phyloP scores from a whole-genome alignment of 169 alveolate species.

The Eimeria sp. region DNA sequence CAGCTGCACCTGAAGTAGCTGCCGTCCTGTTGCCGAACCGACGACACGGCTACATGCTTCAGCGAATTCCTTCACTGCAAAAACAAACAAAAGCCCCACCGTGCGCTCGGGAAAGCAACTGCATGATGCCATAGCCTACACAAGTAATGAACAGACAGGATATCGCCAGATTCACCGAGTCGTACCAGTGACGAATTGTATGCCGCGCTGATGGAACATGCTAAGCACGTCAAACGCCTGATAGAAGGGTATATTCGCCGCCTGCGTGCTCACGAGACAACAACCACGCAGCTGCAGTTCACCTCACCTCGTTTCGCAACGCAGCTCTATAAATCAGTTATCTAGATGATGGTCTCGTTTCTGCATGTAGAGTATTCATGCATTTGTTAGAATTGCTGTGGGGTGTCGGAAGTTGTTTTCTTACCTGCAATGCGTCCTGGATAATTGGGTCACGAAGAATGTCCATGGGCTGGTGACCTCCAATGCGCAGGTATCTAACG shows the following conservation, averaged over 20 bases:
- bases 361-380: not conserved
- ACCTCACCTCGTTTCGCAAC: not conserved
- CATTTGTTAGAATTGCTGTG: not conserved
- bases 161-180: not conserved
- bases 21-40: constrained; percentile 78
- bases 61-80: constrained; percentile 80
- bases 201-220: constrained; percentile 75
- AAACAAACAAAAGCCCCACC: not conserved
- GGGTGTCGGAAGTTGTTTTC: not conserved
- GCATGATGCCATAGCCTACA: not conserved
- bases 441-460: constrained; percentile 72
- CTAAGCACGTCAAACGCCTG: constrained; percentile 82
- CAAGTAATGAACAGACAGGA: not conserved
- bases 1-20: constrained; percentile 78
- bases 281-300: not conserved
- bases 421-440: constrained; percentile 65
- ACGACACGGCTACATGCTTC: constrained; percentile 74
- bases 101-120: not conserved
- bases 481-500: constrained; percentile 46
- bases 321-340: not conserved
- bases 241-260: constrained; percentile 71
- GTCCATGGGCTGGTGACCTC: constrained; percentile 76
- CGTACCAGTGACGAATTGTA: constrained; percentile 75
- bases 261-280: constrained; percentile 16
- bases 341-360: not conserved